Percentiles rank a stretch among this genome's conserved stretches.
Evolutionary conservation across 2,329 filamentous ascomycete species (phyloP).

Genomic region (Dendrostoma leiphaemia): DNA sequence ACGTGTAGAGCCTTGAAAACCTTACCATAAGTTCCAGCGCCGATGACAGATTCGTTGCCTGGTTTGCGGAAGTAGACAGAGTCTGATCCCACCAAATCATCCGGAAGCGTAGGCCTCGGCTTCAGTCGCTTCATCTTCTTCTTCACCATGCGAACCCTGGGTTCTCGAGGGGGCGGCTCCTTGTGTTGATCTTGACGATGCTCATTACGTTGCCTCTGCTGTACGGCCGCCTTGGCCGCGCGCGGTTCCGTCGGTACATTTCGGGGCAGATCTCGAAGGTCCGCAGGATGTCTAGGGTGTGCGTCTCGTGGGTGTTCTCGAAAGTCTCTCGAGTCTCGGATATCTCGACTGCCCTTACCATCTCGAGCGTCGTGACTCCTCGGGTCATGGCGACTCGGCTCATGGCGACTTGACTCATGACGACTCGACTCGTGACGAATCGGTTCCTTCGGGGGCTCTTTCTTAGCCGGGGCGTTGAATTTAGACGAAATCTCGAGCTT

Average conservation of each 20-base stretch:
- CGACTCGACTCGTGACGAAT: slow-evolving; percentile 43
- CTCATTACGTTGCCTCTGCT: slow-evolving; percentile 20
- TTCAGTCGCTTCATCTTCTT: slow-evolving; percentile 70
- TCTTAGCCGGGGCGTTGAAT: slow-evolving; percentile 55
- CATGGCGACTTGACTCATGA: slow-evolving; percentile 33
- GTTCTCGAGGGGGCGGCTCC: slow-evolving; percentile 33
- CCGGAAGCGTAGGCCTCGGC: slow-evolving; percentile 65
- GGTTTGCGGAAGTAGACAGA: slow-evolving; percentile 95
- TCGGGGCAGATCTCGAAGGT: slow-evolving; percentile 38
- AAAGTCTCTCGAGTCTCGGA: slow-evolving; percentile 29
- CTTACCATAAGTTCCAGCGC: slow-evolving; percentile 93
- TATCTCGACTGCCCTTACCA: slow-evolving; percentile 1
- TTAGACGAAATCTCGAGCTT: slow-evolving; percentile 67
- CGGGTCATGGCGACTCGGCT: slow-evolving; percentile 19
- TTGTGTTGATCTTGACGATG: slow-evolving; percentile 24
- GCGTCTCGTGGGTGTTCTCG: slow-evolving; percentile 28
- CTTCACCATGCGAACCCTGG: slow-evolving; percentile 60
- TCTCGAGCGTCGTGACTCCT: slow-evolving; percentile 30
- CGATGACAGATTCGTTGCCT: slow-evolving; percentile 95
- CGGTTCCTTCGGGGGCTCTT: slow-evolving; percentile 30
- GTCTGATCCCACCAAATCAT: slow-evolving; percentile 74
- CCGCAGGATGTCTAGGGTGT: slow-evolving; percentile 14
- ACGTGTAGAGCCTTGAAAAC: slow-evolving; percentile 93
- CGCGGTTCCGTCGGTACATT: slow-evolving; percentile 54
- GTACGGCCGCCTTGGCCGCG: slow-evolving; percentile 21